phyloP scores from a whole-genome alignment of 2,329 filamentous ascomycete genomes.

The Emmonsiellopsis sp. region DNA sequence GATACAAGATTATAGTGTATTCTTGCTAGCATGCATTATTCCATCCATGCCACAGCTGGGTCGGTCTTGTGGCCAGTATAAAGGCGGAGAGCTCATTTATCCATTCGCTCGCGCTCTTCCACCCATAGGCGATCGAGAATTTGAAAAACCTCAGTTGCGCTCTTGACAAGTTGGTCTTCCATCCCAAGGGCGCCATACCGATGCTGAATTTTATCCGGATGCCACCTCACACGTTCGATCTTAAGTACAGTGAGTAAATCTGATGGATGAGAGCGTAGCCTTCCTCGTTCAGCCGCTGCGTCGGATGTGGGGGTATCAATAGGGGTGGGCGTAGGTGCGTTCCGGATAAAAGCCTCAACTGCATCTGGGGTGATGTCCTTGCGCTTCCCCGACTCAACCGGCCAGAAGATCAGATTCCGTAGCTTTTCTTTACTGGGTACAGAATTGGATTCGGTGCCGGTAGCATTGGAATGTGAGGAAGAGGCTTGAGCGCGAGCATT shows the following conservation, averaged over 20 bases:
- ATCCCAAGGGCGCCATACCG: conserved; percentile 63
- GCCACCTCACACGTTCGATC: conserved; percentile 83
- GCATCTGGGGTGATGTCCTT: conserved; percentile 49
- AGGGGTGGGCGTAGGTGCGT: conserved; percentile 33
- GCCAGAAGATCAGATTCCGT: conserved; percentile 57
- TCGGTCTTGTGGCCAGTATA: no score
- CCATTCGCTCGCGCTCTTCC: conserved; percentile 41
- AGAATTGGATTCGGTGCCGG: neutral
- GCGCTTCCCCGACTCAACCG: conserved; percentile 53
- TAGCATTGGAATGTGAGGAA: conserved; percentile 6
- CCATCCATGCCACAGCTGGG: no score
- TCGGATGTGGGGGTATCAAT: conserved; percentile 8
- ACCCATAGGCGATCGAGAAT: conserved; percentile 75
- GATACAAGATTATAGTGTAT: no score
- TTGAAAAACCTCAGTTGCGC: conserved; percentile 86
- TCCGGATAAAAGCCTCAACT: conserved; percentile 62
- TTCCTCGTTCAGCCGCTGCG: neutral
- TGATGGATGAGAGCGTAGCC: neutral
- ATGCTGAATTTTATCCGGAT: conserved; percentile 96
- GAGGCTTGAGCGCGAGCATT: conserved; percentile 15
- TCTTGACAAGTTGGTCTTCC: conserved; percentile 61
- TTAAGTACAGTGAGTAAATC: conserved; percentile 54
- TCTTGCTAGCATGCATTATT: no score
- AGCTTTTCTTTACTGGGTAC: conserved; percentile 15
- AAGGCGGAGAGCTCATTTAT: neutral